Conservation (phyloP, 2,329 filamentous ascomycete genomes). For the Xenosphaeropsis pyriputrescens region DNA sequence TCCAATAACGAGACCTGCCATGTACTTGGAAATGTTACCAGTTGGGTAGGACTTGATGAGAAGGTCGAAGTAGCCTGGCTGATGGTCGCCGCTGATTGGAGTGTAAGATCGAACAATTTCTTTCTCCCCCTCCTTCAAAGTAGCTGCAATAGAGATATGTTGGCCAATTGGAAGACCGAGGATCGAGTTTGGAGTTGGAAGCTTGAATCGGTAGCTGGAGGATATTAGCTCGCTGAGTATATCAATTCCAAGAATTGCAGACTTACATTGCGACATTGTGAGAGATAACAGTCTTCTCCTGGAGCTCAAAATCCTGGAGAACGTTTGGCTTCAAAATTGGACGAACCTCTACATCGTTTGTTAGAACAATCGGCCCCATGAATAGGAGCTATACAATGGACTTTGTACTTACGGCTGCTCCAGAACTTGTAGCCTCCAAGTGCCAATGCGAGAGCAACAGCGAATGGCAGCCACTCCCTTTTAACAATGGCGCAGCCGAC, state of each 20-base stretch:
- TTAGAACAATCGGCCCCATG: not conserved
- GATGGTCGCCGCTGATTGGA: slow-evolving; percentile 77
- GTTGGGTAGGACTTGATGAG: slow-evolving; percentile 97
- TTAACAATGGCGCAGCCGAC: slow-evolving; percentile 67
- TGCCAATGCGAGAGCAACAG: slow-evolving; percentile 47
- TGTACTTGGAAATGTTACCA: slow-evolving; percentile 91
- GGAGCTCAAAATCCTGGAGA: slow-evolving; percentile 87
- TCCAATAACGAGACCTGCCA: slow-evolving; percentile 70
- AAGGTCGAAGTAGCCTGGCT: slow-evolving; percentile 86
- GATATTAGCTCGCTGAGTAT: slow-evolving; percentile 5
- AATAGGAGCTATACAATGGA: not conserved
- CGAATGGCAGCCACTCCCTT: slow-evolving; percentile 60
- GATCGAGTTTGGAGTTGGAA: slow-evolving; percentile 64
- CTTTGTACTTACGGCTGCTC: slow-evolving; percentile 49
- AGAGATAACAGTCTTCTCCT: slow-evolving; percentile 88
- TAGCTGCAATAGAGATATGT: slow-evolving; percentile 91
- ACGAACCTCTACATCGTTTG: slow-evolving; percentile 41
- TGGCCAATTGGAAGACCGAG: slow-evolving; percentile 96
- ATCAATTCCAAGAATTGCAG: not conserved
- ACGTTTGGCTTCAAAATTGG: slow-evolving; percentile 75
- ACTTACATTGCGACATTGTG: slow-evolving; percentile 92
- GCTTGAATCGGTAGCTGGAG: slow-evolving; percentile 77
- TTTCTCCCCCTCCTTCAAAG: slow-evolving; percentile 45
- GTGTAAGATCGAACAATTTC: slow-evolving; percentile 88
- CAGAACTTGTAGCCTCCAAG: slow-evolving; percentile 61